A percentile compares a stretch with the other conserved stretches of the same genome.
Evolutionary conservation across 129 eudicot species (phyloP).

Genomic region (Calendula officinalis): DNA sequence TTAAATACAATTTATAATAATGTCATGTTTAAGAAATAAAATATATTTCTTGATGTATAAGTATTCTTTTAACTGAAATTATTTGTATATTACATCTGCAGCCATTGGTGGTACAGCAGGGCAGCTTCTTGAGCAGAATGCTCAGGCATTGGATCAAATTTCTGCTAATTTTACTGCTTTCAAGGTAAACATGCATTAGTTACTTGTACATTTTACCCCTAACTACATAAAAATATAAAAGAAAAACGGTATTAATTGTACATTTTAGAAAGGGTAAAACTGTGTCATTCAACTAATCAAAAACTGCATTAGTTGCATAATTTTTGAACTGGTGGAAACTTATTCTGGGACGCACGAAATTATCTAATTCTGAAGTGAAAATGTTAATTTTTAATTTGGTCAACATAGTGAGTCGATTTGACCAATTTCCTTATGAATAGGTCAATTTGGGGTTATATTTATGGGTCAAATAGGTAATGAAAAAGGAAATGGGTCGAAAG

Average conservation of each 20-base stretch:
- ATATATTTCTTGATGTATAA: not conserved
- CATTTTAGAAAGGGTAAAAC: no score
- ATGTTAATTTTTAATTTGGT: not conserved
- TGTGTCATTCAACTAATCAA: no score
- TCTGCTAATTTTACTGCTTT: constrained; percentile 65
- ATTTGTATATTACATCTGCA: constrained; percentile 32
- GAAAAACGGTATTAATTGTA: no score
- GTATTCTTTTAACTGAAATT: constrained; percentile 15
- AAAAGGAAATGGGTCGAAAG: constrained; percentile 10
- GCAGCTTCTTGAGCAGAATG: constrained; percentile 76
- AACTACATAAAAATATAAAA: no score
- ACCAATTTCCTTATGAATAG: not conserved
- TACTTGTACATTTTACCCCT: no score
- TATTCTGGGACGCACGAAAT: not conserved
- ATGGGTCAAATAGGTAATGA: not conserved
- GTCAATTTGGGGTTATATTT: not conserved
- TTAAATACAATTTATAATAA: not conserved
- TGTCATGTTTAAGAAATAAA: no score
- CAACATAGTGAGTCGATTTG: not conserved
- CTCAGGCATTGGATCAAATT: constrained; percentile 66
- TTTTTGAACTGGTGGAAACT: no score
- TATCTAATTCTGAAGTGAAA: not conserved
- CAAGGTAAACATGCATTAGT: constrained; percentile 40
- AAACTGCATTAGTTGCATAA: no score
- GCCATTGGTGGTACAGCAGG: constrained; percentile 76